Evolutionary conservation across 2,329 filamentous ascomycete species (phyloP).

Genomic region (Ophiognomonia clavigignenti-juglandacearum): DNA sequence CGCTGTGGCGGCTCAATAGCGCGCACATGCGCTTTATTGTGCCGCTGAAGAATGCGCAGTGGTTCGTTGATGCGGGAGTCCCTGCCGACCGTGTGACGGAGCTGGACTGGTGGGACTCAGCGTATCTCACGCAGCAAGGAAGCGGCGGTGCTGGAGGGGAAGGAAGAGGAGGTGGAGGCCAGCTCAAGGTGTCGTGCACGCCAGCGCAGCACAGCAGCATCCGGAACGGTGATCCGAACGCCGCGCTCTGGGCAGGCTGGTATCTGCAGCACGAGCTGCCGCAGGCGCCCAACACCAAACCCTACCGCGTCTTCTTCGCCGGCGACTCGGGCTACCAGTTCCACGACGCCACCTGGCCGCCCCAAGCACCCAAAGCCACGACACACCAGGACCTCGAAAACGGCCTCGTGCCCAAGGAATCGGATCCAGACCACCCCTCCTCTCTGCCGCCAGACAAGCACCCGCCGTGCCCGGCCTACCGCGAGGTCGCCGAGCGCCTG

Average conservation of each 20-base stretch:
- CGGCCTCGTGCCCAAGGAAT: not conserved
- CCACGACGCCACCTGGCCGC: constrained; percentile 21
- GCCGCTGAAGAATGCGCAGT: constrained; percentile 60
- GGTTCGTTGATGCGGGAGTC: constrained; percentile 59
- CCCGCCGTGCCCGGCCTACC: constrained; percentile 22
- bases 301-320: constrained; percentile 60
- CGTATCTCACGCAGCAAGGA: constrained; percentile 26
- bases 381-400: constrained; percentile 7
- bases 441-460: constrained; percentile 8
- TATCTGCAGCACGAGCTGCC: constrained; percentile 35
- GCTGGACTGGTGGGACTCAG: constrained; percentile 69
- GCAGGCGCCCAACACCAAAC: constrained; percentile 22
- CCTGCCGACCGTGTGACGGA: constrained; percentile 46
- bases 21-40: constrained; percentile 55
- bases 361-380: constrained; percentile 6
- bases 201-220: constrained; percentile 66
- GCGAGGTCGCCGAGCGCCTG: constrained; percentile 18
- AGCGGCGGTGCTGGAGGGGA: too few relatives aligned
- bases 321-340: constrained; percentile 64
- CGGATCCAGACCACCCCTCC: not conserved
- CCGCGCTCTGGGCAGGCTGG: constrained; percentile 68
- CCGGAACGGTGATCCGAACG: constrained; percentile 47
- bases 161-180: constrained; percentile 18
- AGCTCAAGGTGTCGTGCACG: constrained; percentile 56
- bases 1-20: constrained; percentile 30